Conservation (phyloP, 805 yeast genomes). For the Lachancea thermotolerans region DNA sequence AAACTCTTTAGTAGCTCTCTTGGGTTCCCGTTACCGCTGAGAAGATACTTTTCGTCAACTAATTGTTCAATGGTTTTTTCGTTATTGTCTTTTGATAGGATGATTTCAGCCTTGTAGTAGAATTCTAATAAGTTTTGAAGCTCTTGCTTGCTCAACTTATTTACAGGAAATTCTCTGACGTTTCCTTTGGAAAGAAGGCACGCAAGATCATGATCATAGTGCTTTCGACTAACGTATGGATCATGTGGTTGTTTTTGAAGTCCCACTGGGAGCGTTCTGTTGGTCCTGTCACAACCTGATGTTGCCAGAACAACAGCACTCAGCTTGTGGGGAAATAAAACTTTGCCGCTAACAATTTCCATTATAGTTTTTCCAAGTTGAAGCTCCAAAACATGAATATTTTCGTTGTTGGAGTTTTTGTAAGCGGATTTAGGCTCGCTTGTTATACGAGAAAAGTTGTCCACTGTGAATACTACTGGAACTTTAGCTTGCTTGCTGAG, state of each 20-base stretch:
- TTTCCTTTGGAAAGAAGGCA: conserved; percentile 36
- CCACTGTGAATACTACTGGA: conserved; percentile 66
- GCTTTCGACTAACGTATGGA: conserved; percentile 44
- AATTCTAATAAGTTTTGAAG: conserved; percentile 37
- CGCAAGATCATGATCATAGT: conserved; percentile 53
- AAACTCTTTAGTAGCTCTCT: conserved; percentile 38
- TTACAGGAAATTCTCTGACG: conserved; percentile 36
- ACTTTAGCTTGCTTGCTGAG: conserved; percentile 41
- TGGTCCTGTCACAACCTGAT: conserved; percentile 45
- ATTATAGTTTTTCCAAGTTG: conserved; percentile 57
- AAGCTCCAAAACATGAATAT: conserved; percentile 53
- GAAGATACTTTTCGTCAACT: conserved; percentile 43
- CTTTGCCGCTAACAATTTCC: conserved; percentile 47
- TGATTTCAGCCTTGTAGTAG: conserved; percentile 35
- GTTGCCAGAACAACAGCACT: conserved; percentile 66
- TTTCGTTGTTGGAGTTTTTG: conserved; percentile 46
- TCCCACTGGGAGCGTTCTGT: conserved; percentile 49
- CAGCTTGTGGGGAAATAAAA: conserved; percentile 36
- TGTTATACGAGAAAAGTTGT: conserved; percentile 61
- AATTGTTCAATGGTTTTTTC: conserved; percentile 33
- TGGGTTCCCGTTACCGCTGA: conserved; percentile 65
- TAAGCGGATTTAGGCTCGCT: conserved; percentile 53
- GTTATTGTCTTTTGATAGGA: conserved; percentile 32
- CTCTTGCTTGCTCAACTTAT: conserved; percentile 41
- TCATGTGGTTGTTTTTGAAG: conserved; percentile 46